These are phyloP conservation scores for Aspergillus udagawae DNA, from an alignment of 2,329 filamentous ascomycete species.

Conservation along the genomic window DNA sequence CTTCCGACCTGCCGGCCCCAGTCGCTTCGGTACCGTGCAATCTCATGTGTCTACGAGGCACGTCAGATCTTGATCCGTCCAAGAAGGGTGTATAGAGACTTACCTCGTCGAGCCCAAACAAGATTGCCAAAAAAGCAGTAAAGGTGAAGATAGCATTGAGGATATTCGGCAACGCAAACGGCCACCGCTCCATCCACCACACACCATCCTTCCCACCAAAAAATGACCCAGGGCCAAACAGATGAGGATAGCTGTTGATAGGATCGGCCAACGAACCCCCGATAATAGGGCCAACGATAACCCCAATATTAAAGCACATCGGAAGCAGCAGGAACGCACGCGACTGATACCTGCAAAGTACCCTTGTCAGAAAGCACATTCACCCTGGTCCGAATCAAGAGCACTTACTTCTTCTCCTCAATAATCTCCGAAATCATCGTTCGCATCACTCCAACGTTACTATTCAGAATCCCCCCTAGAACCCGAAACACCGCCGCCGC, in stretches of 20 bases:
- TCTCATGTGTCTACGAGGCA: conserved; percentile 31
- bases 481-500: conserved; percentile 62
- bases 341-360: conserved; percentile 37
- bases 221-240: conserved; percentile 59
- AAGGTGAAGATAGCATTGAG: conserved; percentile 61
- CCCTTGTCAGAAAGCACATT: not conserved
- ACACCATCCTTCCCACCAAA: conserved; percentile 57
- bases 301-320: conserved; percentile 67
- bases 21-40: conserved; percentile 36
- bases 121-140: conserved; percentile 50
- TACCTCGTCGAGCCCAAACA: conserved; percentile 65
- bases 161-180: conserved; percentile 67
- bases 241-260: conserved; percentile 54
- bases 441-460: conserved; percentile 70
- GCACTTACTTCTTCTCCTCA: conserved; percentile 59
- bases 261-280: conserved; percentile 68
- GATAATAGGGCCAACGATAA: conserved; percentile 56
- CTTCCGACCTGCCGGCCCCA: conserved; percentile 39
- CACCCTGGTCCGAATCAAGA: not conserved
- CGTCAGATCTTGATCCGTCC: not conserved
- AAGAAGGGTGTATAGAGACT: conserved; percentile 2
- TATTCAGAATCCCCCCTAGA: conserved; percentile 65
- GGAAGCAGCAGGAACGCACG: conserved; percentile 58
- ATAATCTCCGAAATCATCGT: conserved; percentile 72
- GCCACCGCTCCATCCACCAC: conserved; percentile 61